phyloP scores from a whole-genome alignment of 1,284 basidiomycete species.

The Cutaneotrichosporon sp. region DNA sequence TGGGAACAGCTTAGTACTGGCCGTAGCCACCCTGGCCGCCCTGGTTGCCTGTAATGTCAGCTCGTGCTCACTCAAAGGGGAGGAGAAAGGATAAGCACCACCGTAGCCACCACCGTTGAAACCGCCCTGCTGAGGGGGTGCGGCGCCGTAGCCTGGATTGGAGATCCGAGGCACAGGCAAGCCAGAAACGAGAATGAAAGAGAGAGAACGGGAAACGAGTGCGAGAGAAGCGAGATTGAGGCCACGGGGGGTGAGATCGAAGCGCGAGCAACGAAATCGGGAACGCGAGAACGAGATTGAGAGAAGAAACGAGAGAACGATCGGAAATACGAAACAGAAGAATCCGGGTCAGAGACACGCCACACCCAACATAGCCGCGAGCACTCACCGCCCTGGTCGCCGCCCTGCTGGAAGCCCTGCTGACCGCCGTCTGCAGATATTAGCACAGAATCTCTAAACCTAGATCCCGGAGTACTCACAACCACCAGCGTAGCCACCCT shows the following conservation, averaged over 20 bases:
- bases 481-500: slow-evolving; percentile 47
- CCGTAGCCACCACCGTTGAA: slow-evolving; percentile 36
- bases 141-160: slow-evolving; percentile 21
- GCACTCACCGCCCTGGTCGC: slow-evolving; percentile 30
- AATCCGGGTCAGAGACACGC: slow-evolving; percentile 6
- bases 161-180: slow-evolving; percentile 9
- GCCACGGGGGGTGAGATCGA: background rate
- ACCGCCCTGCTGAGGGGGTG: slow-evolving; percentile 18
- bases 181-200: background rate
- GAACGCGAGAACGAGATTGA: slow-evolving; percentile 10
- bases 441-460: background rate
- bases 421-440: slow-evolving; percentile 27
- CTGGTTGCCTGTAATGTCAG: slow-evolving; percentile 26
- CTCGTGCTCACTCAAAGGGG: background rate
- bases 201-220: background rate
- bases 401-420: slow-evolving; percentile 50
- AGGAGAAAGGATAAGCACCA: slow-evolving; percentile 18
- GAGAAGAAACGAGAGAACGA: slow-evolving; percentile 3
- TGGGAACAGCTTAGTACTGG: slow-evolving; percentile 35
- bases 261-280: background rate
- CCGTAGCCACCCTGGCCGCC: slow-evolving; percentile 41
- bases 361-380: slow-evolving; percentile 5
- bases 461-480: slow-evolving; percentile 46
- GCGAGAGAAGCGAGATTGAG: too few relatives aligned
- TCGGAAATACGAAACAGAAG: background rate